Base-by-base conservation (phyloP, 352 stramenopile genomes). In the Pseudoperonospora humuli region DNA sequence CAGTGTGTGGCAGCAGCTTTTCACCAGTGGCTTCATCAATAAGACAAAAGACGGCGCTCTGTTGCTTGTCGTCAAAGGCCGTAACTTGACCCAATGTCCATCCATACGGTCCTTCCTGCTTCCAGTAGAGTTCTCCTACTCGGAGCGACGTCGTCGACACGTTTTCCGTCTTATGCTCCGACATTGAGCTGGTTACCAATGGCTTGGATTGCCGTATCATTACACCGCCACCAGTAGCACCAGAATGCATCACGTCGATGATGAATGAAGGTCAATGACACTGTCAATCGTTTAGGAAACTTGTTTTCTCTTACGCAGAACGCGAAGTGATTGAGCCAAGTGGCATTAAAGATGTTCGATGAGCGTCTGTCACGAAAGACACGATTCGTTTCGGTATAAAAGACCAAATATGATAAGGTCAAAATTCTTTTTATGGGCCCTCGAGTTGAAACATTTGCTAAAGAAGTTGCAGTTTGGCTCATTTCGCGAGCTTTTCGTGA, bases 51-150 rank as follows among this genome's bases (percentile, higher is more conserved):
- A 53, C 57, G n/a, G 70, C 73, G 5, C 14, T 43, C 31, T 71
- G 62, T n/a, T 47, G 47, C 8, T 40, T 45, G 7, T 31, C 54
- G 35, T 79, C 56, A 40, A 78, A 63, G 17, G 69, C 62, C n/a
- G 62, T 50, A 27, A 92, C 67, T 46, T 89, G 78, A 15, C 80
- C 80, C 13, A 92, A 54, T 21, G 49, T 50, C 80, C 80, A 92
- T 41, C 66, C 73, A 32, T 67, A 70, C 5, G 58, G 29, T 6
- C 75, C 76, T 13, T 85, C 66, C 36, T 88, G 72, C 28, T 77
- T 81, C 80, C 80, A 92, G 59, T 89, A 92, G 28, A 92, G 58
- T 10, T 89, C 80, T 27, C 80, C 80, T 5, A 92, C 61, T 39
- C 71, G 75, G 33, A 86, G 47, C 14, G 61, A 32, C 36, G 42